A percentile compares a stretch with the other conserved stretches of the same genome.
Evolutionary conservation across 1,284 basidiomycete species (phyloP).

Genomic region (Pascua guehoae): DNA sequence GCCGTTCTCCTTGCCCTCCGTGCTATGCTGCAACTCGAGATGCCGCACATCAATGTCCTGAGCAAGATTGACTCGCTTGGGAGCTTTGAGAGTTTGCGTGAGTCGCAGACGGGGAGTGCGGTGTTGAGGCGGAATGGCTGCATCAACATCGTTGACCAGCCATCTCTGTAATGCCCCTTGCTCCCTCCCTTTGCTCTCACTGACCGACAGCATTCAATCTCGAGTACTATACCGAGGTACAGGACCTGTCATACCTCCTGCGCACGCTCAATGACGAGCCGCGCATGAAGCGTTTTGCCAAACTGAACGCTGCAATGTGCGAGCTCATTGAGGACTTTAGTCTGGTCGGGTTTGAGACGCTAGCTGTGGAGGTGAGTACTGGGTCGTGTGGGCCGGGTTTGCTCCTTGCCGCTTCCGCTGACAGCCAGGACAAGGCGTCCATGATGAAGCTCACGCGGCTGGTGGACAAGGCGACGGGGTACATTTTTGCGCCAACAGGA

Average conservation of each 20-base stretch:
- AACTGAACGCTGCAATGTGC: slow-evolving; percentile 83
- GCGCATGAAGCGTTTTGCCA: slow-evolving; percentile 63
- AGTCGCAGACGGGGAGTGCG: slow-evolving; percentile 20
- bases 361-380: slow-evolving; percentile 69
- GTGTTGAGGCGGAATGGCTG: background rate
- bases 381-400: slow-evolving; percentile 49
- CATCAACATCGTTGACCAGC: no score
- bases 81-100: slow-evolving; percentile 83
- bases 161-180: no score
- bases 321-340: slow-evolving; percentile 90
- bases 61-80: slow-evolving; percentile 89
- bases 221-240: slow-evolving; percentile 96
- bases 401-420: background rate
- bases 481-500: slow-evolving; percentile 65
- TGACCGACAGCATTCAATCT: slow-evolving; percentile 78
- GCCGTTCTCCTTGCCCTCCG: slow-evolving; percentile 85
- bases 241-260: slow-evolving; percentile 86
- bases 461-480: slow-evolving; percentile 85
- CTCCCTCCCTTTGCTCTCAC: background rate
- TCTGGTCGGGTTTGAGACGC: slow-evolving; percentile 94
- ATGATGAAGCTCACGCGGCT: slow-evolving; percentile 79
- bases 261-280: slow-evolving; percentile 62
- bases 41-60: slow-evolving; percentile 91
- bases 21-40: slow-evolving; percentile 96
- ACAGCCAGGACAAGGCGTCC: slow-evolving; percentile 67